Percentiles rank a stretch among this genome's conserved stretches.
Conservation (phyloP, 2,329 filamentous ascomycete genomes). For the Exophiala sp. region DNA sequence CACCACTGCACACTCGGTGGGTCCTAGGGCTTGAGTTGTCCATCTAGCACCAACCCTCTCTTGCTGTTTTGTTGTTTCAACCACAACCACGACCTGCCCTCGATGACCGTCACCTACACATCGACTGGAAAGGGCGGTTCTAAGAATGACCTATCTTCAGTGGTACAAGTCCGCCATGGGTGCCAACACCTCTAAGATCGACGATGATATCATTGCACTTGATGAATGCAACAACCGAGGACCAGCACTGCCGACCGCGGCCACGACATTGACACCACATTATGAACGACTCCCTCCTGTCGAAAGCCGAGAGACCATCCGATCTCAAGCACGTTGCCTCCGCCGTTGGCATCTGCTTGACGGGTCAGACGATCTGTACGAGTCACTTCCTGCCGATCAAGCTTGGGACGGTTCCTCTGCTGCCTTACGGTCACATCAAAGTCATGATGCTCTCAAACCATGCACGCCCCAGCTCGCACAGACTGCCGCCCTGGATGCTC, state of each 20-base stretch:
- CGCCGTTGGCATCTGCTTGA: constrained; percentile 9
- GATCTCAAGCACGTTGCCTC: constrained; percentile 2
- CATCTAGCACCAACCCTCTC: too few species aligned
- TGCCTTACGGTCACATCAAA: neutral
- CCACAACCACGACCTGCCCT: neutral
- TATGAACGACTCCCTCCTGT: constrained; percentile 12
- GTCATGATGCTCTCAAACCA: too few species aligned
- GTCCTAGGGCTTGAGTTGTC: too few species aligned
- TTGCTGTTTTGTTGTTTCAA: too few species aligned
- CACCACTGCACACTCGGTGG: too few species aligned
- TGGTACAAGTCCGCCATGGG: constrained; percentile 10
- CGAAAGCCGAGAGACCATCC: constrained; percentile 15
- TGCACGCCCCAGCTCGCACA: too few species aligned
- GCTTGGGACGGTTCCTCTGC: neutral
- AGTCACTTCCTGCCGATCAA: constrained; percentile 4
- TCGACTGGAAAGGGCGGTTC: neutral
- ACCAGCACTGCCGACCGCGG: neutral
- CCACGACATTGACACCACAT: neutral
- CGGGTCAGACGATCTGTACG: constrained; percentile 9
- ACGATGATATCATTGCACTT: neutral
- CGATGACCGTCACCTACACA: neutral
- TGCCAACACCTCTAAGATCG: constrained; percentile 12
- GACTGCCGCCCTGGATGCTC: too few species aligned
- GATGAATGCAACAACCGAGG: neutral
- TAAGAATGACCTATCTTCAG: neutral